A percentile compares a stretch with the other conserved stretches of the same genome.
These are phyloP conservation scores for Balamuthia mandrillaris DNA, from an alignment of 208 protist genomes.

Conservation along the genomic window DNA sequence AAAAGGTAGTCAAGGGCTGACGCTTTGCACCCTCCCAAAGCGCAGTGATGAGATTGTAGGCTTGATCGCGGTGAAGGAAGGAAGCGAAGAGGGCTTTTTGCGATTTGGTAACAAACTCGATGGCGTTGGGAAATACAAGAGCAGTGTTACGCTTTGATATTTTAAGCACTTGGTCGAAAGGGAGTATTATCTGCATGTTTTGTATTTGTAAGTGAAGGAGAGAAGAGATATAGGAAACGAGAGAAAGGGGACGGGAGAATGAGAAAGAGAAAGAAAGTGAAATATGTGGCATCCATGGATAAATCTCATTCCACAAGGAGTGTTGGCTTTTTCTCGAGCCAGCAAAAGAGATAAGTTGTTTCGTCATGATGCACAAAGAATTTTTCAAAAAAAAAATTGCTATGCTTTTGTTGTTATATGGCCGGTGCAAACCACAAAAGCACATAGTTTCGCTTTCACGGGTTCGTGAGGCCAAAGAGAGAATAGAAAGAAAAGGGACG, in stretches of 20 bases:
- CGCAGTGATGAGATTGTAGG: not conserved
- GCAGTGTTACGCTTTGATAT: slow-evolving; percentile 7
- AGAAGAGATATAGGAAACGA: not conserved
- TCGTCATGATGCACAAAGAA: too few relatives aligned
- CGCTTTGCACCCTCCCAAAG: slow-evolving; percentile 24
- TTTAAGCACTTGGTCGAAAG: not conserved
- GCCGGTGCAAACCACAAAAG: too few relatives aligned
- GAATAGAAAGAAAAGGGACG: too few relatives aligned
- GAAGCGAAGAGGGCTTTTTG: slow-evolving; percentile 16
- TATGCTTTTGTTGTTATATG: too few relatives aligned
- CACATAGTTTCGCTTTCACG: too few relatives aligned
- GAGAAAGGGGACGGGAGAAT: not conserved
- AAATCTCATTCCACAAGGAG: too few relatives aligned
- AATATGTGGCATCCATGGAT: not conserved
- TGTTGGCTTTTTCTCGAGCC: too few relatives aligned
- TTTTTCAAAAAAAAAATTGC: too few relatives aligned
- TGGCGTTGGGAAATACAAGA: slow-evolving; percentile 23
- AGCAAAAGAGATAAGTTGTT: too few relatives aligned
- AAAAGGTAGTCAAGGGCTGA: too few relatives aligned
- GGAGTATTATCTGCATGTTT: slow-evolving; percentile 20
- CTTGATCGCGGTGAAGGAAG: slow-evolving; percentile 24
- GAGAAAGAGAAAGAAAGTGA: not conserved
- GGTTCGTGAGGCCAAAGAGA: too few relatives aligned
- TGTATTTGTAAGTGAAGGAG: too few relatives aligned
- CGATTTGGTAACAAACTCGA: not conserved